phyloP scores from a whole-genome alignment of 306 rosid genomes.

The Purshia tridentata region DNA sequence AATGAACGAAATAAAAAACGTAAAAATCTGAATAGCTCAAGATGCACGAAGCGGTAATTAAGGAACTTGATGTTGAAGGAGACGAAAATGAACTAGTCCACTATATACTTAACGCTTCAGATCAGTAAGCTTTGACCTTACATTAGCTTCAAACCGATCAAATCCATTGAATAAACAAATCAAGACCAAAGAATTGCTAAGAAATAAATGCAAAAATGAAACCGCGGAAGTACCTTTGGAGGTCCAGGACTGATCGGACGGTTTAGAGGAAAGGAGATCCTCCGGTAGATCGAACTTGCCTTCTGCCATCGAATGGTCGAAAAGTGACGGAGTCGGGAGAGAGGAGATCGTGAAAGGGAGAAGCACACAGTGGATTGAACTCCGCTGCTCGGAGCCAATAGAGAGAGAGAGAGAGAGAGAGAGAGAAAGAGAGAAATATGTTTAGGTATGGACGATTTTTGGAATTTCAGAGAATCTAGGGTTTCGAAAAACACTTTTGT shows the following conservation, averaged over 20 bases:
- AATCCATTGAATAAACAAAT: constrained; percentile 18
- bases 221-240: constrained; percentile 36
- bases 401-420: neutral
- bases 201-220: neutral
- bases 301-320: constrained; percentile 43
- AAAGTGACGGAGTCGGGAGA: constrained; percentile 6
- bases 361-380: constrained; percentile 7
- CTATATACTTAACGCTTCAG: constrained; percentile 13
- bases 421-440: no score
- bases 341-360: constrained; percentile 21
- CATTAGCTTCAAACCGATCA: constrained; percentile 19
- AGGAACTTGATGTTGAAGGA: neutral
- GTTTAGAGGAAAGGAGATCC: constrained; percentile 46
- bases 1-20: neutral
- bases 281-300: constrained; percentile 55
- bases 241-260: constrained; percentile 50
- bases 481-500: constrained; percentile 34
- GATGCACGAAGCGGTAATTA: constrained; percentile 21
- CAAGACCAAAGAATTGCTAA: neutral
- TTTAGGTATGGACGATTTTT: neutral
- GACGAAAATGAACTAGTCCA: constrained; percentile 11
- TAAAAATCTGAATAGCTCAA: neutral
- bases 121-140: constrained; percentile 25
- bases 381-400: neutral
- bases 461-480: constrained; percentile 42